Evolutionary conservation across 306 rosid genomes (phyloP), one percentile per base, ranked within the genome.

Genomic region (Citrullus colocynthis): DNA sequence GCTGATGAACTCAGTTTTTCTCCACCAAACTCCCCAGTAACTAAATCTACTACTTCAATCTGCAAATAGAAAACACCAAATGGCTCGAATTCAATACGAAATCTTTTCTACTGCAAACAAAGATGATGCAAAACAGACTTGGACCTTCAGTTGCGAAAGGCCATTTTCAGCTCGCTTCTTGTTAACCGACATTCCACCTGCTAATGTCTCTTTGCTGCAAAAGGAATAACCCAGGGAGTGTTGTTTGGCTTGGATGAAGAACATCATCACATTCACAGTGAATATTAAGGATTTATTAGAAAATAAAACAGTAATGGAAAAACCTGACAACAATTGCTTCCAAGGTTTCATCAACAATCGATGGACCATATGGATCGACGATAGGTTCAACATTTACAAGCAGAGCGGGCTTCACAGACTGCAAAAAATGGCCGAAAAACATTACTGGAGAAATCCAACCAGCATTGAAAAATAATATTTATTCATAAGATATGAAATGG

Each of bases 281-380:
- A 70, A 62, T 62, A 62, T 32, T 8, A 41, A 48, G 45, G 45
- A 16, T 30, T 82, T 65, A 51, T 60, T 79, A 48, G 82, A 82
- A 78, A 72, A 71, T 56, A 54, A 83, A 60, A 85, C 56, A 75
- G 55, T 79, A 57, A 17, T 59, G 51, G 74, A 79, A 89, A 56
- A 81, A 95, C 99, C 99, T 95, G 78, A 92, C 99, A 75, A 95
- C 79, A 75, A 95, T 87, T 77, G 97, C 97, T 82, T 95, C 97
- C 89, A 95, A 87, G 62, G 86, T 83, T 85, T 88, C 93, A 82
- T 92, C 97, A 18, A 82, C 83, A 77, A 92, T 87, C 48, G 99
- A 92, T 77, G 99, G 99, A 62, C 99, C 99, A 79, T 84, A 95
- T 3, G 99, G 99, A 81, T 95, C 99, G 1, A 83, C 81, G 52